Conservation (phyloP, 2,329 filamentous ascomycete genomes). For the Cladophialophora yegresii region DNA sequence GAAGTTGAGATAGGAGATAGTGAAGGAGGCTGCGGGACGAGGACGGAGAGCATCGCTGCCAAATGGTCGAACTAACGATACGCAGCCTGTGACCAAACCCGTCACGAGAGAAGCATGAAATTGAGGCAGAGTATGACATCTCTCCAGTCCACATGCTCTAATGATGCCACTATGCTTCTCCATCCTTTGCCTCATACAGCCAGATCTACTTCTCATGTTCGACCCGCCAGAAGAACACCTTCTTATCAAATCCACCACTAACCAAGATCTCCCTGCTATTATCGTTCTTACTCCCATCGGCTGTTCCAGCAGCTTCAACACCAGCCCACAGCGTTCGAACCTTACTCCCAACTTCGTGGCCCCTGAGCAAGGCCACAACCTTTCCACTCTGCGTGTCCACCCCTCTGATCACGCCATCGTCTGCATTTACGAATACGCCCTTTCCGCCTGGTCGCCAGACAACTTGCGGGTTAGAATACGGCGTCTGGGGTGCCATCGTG, state of each 20-base stretch:
- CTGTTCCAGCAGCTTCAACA: slow-evolving; percentile 38
- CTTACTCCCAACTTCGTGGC: slow-evolving; percentile 60
- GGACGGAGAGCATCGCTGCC: background rate
- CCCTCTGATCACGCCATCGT: slow-evolving; percentile 64
- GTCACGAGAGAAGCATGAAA: background rate
- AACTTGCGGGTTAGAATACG: slow-evolving; percentile 63
- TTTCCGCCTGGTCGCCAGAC: slow-evolving; percentile 63
- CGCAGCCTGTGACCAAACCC: background rate
- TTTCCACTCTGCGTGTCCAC: slow-evolving; percentile 62
- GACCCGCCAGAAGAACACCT: slow-evolving; percentile 57
- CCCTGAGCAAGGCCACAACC: slow-evolving; percentile 54
- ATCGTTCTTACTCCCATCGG: slow-evolving; percentile 8
- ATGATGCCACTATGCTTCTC: background rate
- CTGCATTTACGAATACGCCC: slow-evolving; percentile 65
- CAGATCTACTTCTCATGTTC: background rate
- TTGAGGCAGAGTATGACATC: background rate
- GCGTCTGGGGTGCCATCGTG: slow-evolving; percentile 64
- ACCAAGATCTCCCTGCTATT: slow-evolving; percentile 51
- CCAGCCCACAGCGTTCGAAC: slow-evolving; percentile 62
- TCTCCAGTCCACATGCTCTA: background rate
- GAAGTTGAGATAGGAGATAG: background rate
- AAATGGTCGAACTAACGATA: background rate
- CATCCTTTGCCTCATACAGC: background rate
- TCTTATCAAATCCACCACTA: slow-evolving; percentile 66
- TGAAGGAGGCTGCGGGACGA: background rate